A percentile compares a stretch with the other conserved stretches of the same genome.
phyloP scores from a whole-genome alignment of 2,329 filamentous ascomycete species.

The Fusarium sp. region DNA sequence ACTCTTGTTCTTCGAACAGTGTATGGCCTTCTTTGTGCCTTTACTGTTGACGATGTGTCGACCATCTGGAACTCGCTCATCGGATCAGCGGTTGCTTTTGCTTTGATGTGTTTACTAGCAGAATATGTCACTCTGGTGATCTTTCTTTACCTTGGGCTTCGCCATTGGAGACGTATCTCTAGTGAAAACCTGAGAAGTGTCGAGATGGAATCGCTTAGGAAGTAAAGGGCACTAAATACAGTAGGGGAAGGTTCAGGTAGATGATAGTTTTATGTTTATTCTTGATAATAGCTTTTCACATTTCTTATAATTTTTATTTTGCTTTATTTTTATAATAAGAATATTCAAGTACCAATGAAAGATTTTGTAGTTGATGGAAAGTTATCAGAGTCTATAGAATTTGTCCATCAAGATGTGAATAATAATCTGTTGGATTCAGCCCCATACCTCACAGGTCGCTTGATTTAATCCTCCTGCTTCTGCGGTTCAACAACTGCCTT shows the following conservation, averaged over 20 bases:
- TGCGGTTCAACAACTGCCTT: too few species aligned
- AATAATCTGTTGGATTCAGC: too few species aligned
- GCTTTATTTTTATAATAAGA: too few species aligned
- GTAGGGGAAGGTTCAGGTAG: background rate
- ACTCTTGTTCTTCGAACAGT: background rate
- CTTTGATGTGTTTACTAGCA: background rate
- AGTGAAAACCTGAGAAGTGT: background rate
- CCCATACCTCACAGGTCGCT: too few species aligned
- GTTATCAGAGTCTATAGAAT: too few species aligned
- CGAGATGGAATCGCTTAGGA: background rate
- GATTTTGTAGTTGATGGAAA: too few species aligned
- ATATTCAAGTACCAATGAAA: too few species aligned
- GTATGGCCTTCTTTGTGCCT: background rate
- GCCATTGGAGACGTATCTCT: background rate
- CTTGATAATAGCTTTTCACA: too few species aligned
- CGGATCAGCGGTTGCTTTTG: background rate
- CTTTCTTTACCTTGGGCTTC: background rate
- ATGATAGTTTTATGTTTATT: too few species aligned
- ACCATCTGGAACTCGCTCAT: background rate
- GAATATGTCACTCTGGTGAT: background rate
- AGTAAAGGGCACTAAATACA: background rate
- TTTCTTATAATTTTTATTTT: too few species aligned
- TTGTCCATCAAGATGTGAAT: too few species aligned
- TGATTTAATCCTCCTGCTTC: background rate
- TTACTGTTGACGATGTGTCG: rapidly evolving